Base-by-base conservation (phyloP, 2,329 filamentous ascomycete species). In the Paecilomyces niveus region DNA sequence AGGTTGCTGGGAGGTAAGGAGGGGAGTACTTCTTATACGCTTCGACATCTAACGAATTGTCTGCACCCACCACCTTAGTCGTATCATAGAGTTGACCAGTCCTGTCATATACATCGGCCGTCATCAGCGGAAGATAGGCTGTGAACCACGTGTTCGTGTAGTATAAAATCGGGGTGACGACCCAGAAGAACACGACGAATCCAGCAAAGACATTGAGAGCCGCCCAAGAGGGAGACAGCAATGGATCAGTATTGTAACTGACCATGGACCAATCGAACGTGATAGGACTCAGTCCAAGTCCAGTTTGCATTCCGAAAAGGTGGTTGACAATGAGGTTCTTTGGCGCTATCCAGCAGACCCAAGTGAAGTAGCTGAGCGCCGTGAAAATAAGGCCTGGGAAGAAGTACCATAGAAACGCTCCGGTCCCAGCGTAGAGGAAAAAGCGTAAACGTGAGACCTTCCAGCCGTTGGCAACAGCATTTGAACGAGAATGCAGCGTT, bases 21-120 rank as follows among this genome's bases (percentile, higher is more conserved):
- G 85, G 85, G 10, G 85, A 88, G 70, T 88, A 88, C n/a, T 75
- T 76, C 61, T 78, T 75, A 69, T 88, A 88, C 15, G 81, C 81
- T 1, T 76, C 80, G 63, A 81, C 78, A 68, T 88, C 82, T 57
- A 88, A 82, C 13, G 80, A 74, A 61, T 84, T 76, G 21, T 75
- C 69, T 1, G 65, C 26, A 55, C 80, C 80, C 4, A 88, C 74
- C 53, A 88, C 85, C 32, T 76, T 77, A 1, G 78, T 74, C 3
- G 85, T 83, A 58, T 88, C 80, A 74, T 88, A 88, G 15, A 75
- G 62, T 1, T 72, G 67, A 22, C 83, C 85, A 0, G 78, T 84
- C 63, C 86, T 86, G 72, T 87, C 85, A 66, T 81, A 87, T 4
- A 81, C 81, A 60, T 81, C 77, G 13, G 79, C 79, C 45, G 80